Conservation (phyloP, 2,329 filamentous ascomycete species). For the Exophiala spinifera region DNA sequence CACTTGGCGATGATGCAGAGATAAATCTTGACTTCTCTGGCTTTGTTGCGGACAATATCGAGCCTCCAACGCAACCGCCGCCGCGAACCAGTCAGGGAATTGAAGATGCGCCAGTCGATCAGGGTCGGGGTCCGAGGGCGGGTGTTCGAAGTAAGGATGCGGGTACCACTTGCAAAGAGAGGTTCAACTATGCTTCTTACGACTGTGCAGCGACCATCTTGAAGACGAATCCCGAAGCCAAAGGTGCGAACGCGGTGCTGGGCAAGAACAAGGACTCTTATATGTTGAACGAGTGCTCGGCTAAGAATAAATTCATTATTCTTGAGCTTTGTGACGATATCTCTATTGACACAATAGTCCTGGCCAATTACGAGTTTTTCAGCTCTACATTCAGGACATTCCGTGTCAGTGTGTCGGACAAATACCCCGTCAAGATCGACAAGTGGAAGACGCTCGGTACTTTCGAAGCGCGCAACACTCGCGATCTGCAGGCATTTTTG, state of each 20-base stretch:
- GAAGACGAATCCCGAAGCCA: constrained; percentile 82
- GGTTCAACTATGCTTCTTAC: constrained; percentile 96
- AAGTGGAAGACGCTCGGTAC: constrained; percentile 87
- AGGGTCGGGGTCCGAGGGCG: constrained; percentile 48
- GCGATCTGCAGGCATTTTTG: constrained; percentile 90
- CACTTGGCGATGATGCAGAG: constrained; percentile 81
- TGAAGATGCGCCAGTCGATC: constrained; percentile 42
- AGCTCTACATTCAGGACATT: constrained; percentile 94
- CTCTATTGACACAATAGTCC: constrained; percentile 89
- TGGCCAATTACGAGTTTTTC: constrained; percentile 99
- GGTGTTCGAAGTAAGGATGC: constrained; percentile 80
- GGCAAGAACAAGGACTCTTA: constrained; percentile 98
- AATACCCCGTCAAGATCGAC: constrained; percentile 87
- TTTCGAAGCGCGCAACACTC: constrained; percentile 87
- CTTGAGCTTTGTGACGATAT: constrained; percentile 86
- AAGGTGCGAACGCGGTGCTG: constrained; percentile 82
- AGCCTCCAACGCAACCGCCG: constrained; percentile 20
- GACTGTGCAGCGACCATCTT: constrained; percentile 91
- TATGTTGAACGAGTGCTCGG: constrained; percentile 89
- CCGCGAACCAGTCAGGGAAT: constrained; percentile 29
- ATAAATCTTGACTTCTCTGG: constrained; percentile 71
- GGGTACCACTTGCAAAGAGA: constrained; percentile 94
- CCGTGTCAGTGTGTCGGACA: constrained; percentile 85
- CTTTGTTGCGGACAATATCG: constrained; percentile 51
- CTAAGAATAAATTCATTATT: constrained; percentile 86